Evolutionary conservation across 2,329 filamentous ascomycete genomes (phyloP).

Genomic region (Claviceps fusiformis): DNA sequence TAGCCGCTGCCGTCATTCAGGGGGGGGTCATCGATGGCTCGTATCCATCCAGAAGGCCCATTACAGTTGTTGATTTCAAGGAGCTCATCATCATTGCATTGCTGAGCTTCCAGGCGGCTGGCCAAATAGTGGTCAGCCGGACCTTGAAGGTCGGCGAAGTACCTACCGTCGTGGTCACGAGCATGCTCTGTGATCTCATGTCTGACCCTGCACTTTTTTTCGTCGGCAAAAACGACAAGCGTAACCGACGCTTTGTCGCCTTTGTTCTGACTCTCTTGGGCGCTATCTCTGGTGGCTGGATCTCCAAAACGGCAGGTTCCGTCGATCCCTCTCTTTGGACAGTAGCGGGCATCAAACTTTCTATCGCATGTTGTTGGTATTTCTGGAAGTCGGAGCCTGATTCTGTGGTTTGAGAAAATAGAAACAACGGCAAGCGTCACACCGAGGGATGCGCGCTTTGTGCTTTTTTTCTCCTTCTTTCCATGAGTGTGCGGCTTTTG

Average conservation of each 20-base stretch:
- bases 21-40: slow-evolving; percentile 17
- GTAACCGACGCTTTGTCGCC: slow-evolving; percentile 32
- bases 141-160: slow-evolving; percentile 38
- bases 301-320: slow-evolving; percentile 27
- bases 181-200: slow-evolving; percentile 38
- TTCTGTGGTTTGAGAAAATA: slow-evolving; percentile 1
- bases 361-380: slow-evolving; percentile 23
- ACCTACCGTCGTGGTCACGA: slow-evolving; percentile 41
- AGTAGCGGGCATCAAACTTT: slow-evolving; percentile 29
- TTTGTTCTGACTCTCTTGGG: slow-evolving; percentile 32
- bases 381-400: slow-evolving; percentile 15
- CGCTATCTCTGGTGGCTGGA: slow-evolving; percentile 34
- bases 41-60: slow-evolving; percentile 6
- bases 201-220: slow-evolving; percentile 35
- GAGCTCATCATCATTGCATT: slow-evolving; percentile 29
- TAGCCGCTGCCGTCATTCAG: slow-evolving; percentile 39
- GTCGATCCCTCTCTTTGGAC: slow-evolving; percentile 31
- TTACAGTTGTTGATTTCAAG: slow-evolving; percentile 11
- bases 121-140: slow-evolving; percentile 37
- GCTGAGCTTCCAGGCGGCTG: slow-evolving; percentile 39
- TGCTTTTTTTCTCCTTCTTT: not conserved
- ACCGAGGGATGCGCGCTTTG: not conserved
- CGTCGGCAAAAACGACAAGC: slow-evolving; percentile 29
- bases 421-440: not conserved
- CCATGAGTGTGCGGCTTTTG: not conserved